Percentiles rank a stretch among this genome's conserved stretches.
These are phyloP conservation scores for Xylaria castorea DNA, from an alignment of 495 filamentous ascomycete genomes.

Conservation along the genomic window DNA sequence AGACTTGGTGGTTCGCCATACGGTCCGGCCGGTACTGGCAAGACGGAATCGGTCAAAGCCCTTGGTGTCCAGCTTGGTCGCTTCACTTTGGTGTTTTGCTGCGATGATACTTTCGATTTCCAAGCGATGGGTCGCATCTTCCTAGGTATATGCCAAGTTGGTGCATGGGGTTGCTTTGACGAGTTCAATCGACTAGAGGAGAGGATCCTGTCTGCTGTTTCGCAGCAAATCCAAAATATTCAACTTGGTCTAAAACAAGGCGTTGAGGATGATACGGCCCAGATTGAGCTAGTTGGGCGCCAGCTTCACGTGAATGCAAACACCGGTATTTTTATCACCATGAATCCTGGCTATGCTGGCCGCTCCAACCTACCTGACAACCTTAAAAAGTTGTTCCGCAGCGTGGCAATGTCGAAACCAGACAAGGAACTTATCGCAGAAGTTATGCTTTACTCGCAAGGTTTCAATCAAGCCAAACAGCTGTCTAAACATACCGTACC, in stretches of 20 bases:
- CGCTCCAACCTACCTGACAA: conserved; percentile 98
- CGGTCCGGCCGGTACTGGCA: conserved; percentile 97
- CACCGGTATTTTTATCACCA: conserved; percentile 99
- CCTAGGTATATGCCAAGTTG: conserved; percentile 98
- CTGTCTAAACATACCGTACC: conserved; percentile 94
- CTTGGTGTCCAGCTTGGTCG: conserved; percentile 94
- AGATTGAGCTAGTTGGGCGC: conserved; percentile 93
- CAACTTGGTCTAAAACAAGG: conserved; percentile 89
- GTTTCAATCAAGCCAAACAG: conserved; percentile 92
- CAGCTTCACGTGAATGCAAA: conserved; percentile 85
- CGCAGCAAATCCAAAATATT: conserved; percentile 98
- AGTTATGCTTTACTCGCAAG: conserved; percentile 99
- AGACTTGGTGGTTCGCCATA: conserved; percentile 96
- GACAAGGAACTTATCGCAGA: conserved; percentile 99
- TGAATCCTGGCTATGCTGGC: conserved; percentile 99
- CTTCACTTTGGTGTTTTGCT: conserved; percentile 98
- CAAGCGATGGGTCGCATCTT: conserved; percentile 99
- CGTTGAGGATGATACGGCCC: conserved; percentile 74
- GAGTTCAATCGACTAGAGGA: conserved; percentile 99
- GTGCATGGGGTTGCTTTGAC: conserved; percentile 99
- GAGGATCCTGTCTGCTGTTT: conserved; percentile 94
- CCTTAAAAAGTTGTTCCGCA: conserved; percentile 98
- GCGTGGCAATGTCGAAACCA: conserved; percentile 98
- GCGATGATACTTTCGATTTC: conserved; percentile 99
- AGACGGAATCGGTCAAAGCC: conserved; percentile 98